A percentile compares a stretch with the other conserved stretches of the same genome.
Evolutionary conservation across 139 green algal species (phyloP).

Genomic region (Volvox reticuliferus): DNA sequence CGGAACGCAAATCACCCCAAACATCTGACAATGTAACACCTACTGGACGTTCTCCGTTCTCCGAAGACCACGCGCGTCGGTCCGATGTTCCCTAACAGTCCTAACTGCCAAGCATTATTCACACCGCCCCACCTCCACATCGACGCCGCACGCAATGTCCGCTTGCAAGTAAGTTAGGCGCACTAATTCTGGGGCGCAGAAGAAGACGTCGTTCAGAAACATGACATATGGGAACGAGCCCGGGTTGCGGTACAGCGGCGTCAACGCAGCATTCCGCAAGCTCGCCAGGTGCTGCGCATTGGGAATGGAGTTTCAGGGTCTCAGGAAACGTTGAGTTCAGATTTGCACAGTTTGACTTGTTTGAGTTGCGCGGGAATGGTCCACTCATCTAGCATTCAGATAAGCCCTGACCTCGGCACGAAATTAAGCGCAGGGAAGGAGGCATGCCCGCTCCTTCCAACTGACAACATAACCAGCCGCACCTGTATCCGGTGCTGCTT

Average conservation of each 20-base stretch:
- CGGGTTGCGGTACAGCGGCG: neutral
- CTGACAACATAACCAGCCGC: too few species aligned
- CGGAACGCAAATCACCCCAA: too few species aligned
- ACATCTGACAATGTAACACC: too few species aligned
- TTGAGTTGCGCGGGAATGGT: too few species aligned
- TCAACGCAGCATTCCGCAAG: conserved; percentile 2
- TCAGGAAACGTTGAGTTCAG: too few species aligned
- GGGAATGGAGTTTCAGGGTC: neutral
- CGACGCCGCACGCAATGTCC: conserved; percentile 18
- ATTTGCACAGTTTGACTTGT: too few species aligned
- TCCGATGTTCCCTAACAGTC: neutral
- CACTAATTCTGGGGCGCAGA: conserved; percentile 19
- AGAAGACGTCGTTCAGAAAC: conserved; percentile 35
- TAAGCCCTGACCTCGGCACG: too few species aligned
- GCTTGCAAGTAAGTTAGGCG: conserved; percentile 16
- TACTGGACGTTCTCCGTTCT: too few species aligned
- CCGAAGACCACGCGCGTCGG: too few species aligned
- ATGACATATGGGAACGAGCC: neutral
- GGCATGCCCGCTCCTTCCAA: too few species aligned
- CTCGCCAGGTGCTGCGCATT: neutral
- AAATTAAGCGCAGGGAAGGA: too few species aligned
- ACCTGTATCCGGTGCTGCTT: conserved; percentile 32
- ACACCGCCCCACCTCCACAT: conserved; percentile 7
- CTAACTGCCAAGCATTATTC: neutral
- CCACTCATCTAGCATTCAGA: too few species aligned